Evolutionary conservation across 163 green algal species (phyloP).

Genomic region (Botryococcus braunii): DNA sequence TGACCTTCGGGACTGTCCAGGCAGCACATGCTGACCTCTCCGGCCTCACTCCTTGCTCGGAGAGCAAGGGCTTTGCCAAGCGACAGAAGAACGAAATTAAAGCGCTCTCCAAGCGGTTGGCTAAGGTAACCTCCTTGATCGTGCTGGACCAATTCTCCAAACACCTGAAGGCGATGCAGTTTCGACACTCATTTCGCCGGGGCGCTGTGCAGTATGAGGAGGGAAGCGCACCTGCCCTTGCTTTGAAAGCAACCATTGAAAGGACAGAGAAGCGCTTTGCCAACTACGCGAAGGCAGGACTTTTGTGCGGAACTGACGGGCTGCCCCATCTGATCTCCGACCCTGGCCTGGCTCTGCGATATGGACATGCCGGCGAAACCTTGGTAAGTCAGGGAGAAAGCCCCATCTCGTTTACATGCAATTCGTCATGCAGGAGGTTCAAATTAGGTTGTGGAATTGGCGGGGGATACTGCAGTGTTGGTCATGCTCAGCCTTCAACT

Average conservation of each 20-base stretch:
- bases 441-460: no score
- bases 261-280: conserved; percentile 87
- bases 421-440: no score
- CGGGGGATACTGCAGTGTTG: no score
- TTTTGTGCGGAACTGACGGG: conserved; percentile 95
- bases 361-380: conserved; percentile 87
- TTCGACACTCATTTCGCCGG: conserved; percentile 6
- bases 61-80: conserved; percentile 92
- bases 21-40: conserved; percentile 83
- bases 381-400: no score
- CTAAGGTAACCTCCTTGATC: conserved; percentile 50
- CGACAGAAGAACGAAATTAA: conserved; percentile 91
- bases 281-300: conserved; percentile 80
- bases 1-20: conserved; percentile 58
- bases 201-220: conserved; percentile 71
- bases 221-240: conserved; percentile 74
- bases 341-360: conserved; percentile 83
- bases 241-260: conserved; percentile 89
- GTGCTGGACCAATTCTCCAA: no score
- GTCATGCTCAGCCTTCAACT: no score
- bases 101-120: conserved; percentile 80
- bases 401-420: no score
- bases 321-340: conserved; percentile 97
- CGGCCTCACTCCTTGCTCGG: conserved; percentile 89
- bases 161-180: no score